phyloP scores from a whole-genome alignment of 345 rosid species.

The Camelina sativa region DNA sequence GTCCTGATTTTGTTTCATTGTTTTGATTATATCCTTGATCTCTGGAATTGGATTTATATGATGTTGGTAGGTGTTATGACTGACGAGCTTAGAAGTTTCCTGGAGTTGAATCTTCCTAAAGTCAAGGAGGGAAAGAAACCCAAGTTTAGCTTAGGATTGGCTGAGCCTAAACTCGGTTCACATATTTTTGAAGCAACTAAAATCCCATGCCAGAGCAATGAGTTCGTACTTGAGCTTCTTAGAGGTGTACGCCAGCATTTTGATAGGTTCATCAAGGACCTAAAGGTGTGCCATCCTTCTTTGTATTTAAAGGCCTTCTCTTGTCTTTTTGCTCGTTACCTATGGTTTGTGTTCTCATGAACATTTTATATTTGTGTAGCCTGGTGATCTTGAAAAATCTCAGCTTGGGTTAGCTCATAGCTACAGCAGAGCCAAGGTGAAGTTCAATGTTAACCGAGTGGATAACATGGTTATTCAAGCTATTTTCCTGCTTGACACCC shows the following conservation, averaged over 20 bases:
- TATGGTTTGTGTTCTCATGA: not conserved
- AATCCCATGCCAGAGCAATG: conserved; percentile 92
- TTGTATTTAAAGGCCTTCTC: not conserved
- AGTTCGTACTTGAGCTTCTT: conserved; percentile 85
- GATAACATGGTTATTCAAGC: conserved; percentile 99
- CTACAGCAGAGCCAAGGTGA: conserved; percentile 97
- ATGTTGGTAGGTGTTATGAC: conserved; percentile 66
- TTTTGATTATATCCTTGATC: not conserved
- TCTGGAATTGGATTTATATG: not conserved
- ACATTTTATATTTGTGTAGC: conserved; percentile 42
- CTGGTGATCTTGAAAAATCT: conserved; percentile 89
- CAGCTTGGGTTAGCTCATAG: conserved; percentile 98
- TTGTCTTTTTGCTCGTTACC: not conserved
- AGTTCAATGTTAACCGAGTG: conserved; percentile 93
- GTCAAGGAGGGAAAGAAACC: conserved; percentile 92
- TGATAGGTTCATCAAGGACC: conserved; percentile 84
- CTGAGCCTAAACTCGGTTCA: conserved; percentile 94
- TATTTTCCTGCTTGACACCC: conserved; percentile 82
- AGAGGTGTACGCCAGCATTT: conserved; percentile 90
- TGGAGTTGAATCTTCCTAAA: conserved; percentile 90
- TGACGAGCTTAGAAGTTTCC: conserved; percentile 84
- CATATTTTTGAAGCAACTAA: conserved; percentile 77
- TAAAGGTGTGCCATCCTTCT: conserved; percentile 59
- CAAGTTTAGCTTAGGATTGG: conserved; percentile 82
- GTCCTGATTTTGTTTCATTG: not conserved